Evolutionary conservation across 2,329 filamentous ascomycete species (phyloP), one percentile per base, ranked within the genome.

Genomic region (Thielaviopsis populi): DNA sequence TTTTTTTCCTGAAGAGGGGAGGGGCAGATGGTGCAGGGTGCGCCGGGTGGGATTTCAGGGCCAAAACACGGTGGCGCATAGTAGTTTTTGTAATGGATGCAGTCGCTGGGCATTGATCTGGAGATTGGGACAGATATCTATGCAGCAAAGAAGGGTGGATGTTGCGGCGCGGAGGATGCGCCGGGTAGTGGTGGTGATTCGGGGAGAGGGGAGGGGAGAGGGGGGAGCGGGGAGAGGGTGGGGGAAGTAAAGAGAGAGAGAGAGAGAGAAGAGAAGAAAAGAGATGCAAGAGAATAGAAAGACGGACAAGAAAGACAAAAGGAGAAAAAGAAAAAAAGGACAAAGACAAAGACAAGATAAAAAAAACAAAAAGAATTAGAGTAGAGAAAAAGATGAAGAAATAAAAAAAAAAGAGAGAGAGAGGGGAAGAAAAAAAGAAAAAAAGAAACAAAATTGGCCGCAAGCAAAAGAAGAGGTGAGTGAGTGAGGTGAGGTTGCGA

Each of bases 141-240:
- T 17, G 30, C n/a, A 19, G 30, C 10, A 41, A 43, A 43, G 30
- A 37, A 41, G 61, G 61, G 61, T 62, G 50, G 19, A 17, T 62
- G 46, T 11, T 11, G 46, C 61, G 50, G 61, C 61, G 61, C 61
- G 50, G 22, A 15, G 61, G 53, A 62, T 62, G 61, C 61, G 61
- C 61, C 61, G 33, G 48, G 15, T 22, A 62, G 33, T 24, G 22
- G 43, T 22, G 19, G n/a, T 48, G 11, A 17, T 11, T 8, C 19
- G 43, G 22, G 22, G 43, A 19, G 43, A 19, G 43, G 43, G 43
- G 43, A 19, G 43, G 8, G 19, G 6, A 17, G 7, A 19, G 43
- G 19, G 19, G 19, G 19, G n/a, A 48, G 19, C 15, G 43, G 10
- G 43, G 10, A 17, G 19, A 19, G n/a, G 11, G 17, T 19, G 15